Evolutionary conservation across 768 basidiomycete species (phyloP).

Genomic region (Termitomyces sp.): DNA sequence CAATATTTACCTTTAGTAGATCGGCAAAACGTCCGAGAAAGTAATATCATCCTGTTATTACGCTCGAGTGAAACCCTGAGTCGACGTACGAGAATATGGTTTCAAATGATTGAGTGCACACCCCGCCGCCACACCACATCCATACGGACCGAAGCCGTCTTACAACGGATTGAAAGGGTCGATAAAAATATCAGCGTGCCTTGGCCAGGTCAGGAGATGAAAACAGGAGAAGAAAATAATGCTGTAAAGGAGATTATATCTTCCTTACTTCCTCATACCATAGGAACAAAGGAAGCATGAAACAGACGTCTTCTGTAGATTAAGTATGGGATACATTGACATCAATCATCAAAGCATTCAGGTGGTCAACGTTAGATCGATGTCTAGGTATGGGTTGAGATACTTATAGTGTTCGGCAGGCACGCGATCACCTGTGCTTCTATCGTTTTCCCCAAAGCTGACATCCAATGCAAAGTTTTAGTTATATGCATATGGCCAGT

Average conservation of each 20-base stretch:
- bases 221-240: too few relatives aligned
- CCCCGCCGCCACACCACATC: neutral
- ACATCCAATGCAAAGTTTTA: neutral
- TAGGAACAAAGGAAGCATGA: neutral
- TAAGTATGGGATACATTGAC: neutral
- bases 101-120: neutral
- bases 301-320: neutral
- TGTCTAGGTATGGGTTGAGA: neutral
- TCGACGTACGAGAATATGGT: neutral
- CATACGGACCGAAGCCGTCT: neutral
- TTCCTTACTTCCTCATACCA: neutral
- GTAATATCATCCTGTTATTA: neutral
- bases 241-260: neutral
- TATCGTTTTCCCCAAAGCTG: neutral
- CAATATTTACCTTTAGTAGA: too few relatives aligned
- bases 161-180: neutral
- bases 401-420: neutral
- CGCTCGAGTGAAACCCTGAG: neutral
- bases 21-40: neutral
- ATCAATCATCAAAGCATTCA: neutral
- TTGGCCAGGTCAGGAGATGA: neutral
- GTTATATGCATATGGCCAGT: too few relatives aligned
- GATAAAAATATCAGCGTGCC: neutral
- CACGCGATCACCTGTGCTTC: neutral
- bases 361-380: neutral